A percentile compares a stretch with the other conserved stretches of the same genome.
Conservation (phyloP, 371 early-diverging fungal species). For the Mucor piriformis region DNA sequence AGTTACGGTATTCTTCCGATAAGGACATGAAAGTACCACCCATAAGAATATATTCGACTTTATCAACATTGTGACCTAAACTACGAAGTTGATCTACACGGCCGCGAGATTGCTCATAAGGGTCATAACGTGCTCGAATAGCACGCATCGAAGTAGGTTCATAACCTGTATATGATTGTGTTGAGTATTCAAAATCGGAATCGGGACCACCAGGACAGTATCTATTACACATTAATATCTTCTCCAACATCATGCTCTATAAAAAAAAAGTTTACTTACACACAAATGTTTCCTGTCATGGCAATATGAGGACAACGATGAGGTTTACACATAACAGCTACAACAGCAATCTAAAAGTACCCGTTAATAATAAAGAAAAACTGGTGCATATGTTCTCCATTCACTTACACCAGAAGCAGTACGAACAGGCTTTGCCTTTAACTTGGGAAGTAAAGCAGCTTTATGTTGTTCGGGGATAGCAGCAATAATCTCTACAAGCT, state of each 20-base stretch:
- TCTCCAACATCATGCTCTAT: neutral
- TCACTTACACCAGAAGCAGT: conserved; percentile 94
- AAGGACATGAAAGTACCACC: conserved; percentile 99
- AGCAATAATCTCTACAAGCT: conserved; percentile 98
- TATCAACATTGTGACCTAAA: conserved; percentile 98
- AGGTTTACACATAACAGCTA: conserved; percentile 99
- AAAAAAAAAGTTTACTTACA: conserved; percentile 63
- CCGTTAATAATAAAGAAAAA: neutral
- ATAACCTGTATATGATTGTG: conserved; percentile 99
- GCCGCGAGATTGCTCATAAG: conserved; percentile 96
- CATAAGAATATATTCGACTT: conserved; percentile 99
- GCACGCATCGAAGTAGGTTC: conserved; percentile 99
- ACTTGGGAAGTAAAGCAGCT: conserved; percentile 79
- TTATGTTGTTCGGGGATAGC: conserved; percentile 97
- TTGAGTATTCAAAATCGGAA: conserved; percentile 99
- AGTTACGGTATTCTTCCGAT: conserved; percentile 93
- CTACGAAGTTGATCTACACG: conserved; percentile 95
- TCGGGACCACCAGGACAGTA: conserved; percentile 99
- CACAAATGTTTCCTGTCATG: conserved; percentile 99
- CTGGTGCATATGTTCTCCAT: neutral
- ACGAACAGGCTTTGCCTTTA: conserved; percentile 98
- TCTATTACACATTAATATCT: conserved; percentile 26
- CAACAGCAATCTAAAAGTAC: conserved; percentile 95
- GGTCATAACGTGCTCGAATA: conserved; percentile 98
- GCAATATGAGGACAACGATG: conserved; percentile 99